Evolutionary conservation across 2,329 filamentous ascomycete species (phyloP).

Genomic region (Herpotrichia juniperi): DNA sequence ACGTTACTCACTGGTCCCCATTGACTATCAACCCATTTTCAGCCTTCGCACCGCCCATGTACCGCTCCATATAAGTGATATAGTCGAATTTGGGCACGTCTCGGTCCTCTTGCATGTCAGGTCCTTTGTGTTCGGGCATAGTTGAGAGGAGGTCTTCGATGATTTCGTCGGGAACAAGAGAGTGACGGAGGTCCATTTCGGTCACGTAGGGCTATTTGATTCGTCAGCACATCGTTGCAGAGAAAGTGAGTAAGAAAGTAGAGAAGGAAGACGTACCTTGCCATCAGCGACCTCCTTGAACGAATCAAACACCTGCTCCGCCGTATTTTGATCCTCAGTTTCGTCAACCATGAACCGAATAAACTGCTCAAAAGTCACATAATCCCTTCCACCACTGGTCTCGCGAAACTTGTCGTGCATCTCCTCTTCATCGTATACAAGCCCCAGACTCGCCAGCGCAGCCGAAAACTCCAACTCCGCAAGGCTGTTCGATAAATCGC

Average conservation of each 20-base stretch:
- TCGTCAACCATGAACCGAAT: slow-evolving; percentile 99
- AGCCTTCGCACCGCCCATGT: slow-evolving; percentile 42
- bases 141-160: slow-evolving; percentile 89
- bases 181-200: slow-evolving; percentile 94
- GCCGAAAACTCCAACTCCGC: slow-evolving; percentile 96
- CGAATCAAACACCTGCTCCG: slow-evolving; percentile 97
- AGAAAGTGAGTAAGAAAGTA: not conserved
- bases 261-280: slow-evolving; percentile 66
- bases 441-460: slow-evolving; percentile 88
- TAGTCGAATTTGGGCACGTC: slow-evolving; percentile 92
- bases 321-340: slow-evolving; percentile 97
- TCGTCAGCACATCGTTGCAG: slow-evolving; percentile 12
- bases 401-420: slow-evolving; percentile 96
- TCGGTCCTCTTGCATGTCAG: slow-evolving; percentile 84
- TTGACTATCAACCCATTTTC: slow-evolving; percentile 28
- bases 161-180: slow-evolving; percentile 93
- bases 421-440: slow-evolving; percentile 96
- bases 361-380: slow-evolving; percentile 97
- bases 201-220: slow-evolving; percentile 81
- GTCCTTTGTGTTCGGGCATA: slow-evolving; percentile 83
- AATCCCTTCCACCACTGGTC: slow-evolving; percentile 77
- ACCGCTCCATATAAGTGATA: slow-evolving; percentile 92
- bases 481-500: slow-evolving; percentile 86
- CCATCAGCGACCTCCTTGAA: slow-evolving; percentile 98
- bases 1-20: slow-evolving; percentile 8